A percentile compares a stretch with the other conserved stretches of the same genome.
phyloP scores from a whole-genome alignment of 495 filamentous ascomycete species.

The Talaromyces liani region DNA sequence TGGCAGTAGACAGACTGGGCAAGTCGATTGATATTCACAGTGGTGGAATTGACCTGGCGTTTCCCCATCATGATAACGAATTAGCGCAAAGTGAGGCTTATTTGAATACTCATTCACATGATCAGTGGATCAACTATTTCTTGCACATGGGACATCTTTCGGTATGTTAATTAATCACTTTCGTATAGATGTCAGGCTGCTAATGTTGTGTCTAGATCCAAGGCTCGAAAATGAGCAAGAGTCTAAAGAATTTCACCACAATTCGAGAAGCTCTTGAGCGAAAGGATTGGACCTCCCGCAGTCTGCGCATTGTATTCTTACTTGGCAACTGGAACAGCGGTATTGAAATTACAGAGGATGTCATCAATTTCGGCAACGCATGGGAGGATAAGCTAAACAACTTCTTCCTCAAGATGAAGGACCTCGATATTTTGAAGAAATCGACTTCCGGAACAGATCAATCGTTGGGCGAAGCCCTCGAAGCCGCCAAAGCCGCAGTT shows the following conservation, averaged over 20 bases:
- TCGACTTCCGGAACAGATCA: conserved; percentile 22
- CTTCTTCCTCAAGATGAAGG: conserved; percentile 75
- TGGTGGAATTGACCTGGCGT: conserved; percentile 86
- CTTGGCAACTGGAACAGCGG: conserved; percentile 85
- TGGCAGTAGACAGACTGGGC: no score
- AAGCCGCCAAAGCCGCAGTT: conserved; percentile 56
- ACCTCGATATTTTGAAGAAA: conserved; percentile 31
- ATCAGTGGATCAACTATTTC: conserved; percentile 95
- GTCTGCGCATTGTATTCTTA: conserved; percentile 79
- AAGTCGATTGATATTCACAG: conserved; percentile 85
- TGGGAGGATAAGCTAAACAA: conserved; percentile 86
- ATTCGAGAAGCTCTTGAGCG: conserved; percentile 73
- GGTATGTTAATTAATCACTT: background rate
- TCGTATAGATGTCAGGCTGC: background rate
- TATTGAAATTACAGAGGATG: conserved; percentile 80
- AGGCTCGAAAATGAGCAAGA: conserved; percentile 93
- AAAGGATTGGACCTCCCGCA: conserved; percentile 73
- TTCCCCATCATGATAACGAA: conserved; percentile 97
- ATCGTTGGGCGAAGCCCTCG: conserved; percentile 38
- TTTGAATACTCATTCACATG: conserved; percentile 42
- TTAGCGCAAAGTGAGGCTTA: conserved; percentile 92
- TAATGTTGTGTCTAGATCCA: conserved; percentile 41
- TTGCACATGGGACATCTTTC: conserved; percentile 91
- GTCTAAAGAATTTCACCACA: conserved; percentile 94
- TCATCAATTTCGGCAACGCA: conserved; percentile 59